Conservation (phyloP, 129 eudicot species). For the Pulicaria dysenterica region DNA sequence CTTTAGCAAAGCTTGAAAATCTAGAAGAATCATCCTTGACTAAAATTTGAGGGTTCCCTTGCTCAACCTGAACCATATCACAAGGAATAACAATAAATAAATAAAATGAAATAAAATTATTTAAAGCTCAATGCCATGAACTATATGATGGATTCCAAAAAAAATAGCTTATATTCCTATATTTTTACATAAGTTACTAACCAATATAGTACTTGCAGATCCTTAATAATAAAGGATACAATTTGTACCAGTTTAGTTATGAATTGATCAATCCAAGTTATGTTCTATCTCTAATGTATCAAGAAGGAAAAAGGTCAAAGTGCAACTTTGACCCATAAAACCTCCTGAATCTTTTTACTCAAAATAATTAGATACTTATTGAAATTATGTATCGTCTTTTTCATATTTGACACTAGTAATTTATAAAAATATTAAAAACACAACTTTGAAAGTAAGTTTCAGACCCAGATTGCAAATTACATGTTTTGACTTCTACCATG, state of each 20-base stretch:
- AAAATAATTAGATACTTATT: not conserved
- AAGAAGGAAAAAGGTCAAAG: not conserved
- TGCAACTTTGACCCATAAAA: not conserved
- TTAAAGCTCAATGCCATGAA: too few species aligned
- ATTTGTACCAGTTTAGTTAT: not conserved
- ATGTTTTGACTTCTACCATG: not conserved
- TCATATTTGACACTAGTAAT: not conserved
- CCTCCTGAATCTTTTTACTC: not conserved
- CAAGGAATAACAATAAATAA: not conserved
- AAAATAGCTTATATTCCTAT: not conserved
- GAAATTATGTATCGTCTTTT: not conserved
- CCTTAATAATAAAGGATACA: not conserved
- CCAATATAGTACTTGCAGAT: not conserved
- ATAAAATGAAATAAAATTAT: not conserved
- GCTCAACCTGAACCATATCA: constrained; percentile 65
- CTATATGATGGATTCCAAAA: too few species aligned
- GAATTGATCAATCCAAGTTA: not conserved
- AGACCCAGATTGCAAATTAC: not conserved
- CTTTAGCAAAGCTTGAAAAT: constrained; percentile 78
- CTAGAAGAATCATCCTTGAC: constrained; percentile 52
- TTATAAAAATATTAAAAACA: not conserved
- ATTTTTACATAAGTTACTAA: not conserved
- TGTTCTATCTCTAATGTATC: not conserved
- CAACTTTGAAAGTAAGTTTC: not conserved
- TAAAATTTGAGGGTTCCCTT: constrained; percentile 78